These are phyloP conservation scores for Lactifluus hygrophoroides DNA, from an alignment of 768 basidiomycete species.

Conservation along the genomic window DNA sequence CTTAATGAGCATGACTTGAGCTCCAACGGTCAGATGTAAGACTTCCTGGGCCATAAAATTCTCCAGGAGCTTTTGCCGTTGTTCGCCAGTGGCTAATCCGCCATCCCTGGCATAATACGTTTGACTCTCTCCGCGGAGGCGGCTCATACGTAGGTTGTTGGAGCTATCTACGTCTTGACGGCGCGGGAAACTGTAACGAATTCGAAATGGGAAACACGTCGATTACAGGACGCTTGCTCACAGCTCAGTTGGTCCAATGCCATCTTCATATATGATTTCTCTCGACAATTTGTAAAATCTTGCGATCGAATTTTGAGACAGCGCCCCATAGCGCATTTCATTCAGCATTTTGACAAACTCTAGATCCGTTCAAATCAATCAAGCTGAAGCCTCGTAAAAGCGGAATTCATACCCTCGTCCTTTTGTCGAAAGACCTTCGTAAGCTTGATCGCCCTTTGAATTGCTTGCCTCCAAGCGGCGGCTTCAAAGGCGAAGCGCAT, in stretches of 20 bases:
- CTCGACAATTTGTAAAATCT: conserved; percentile 68
- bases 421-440: conserved; percentile 94
- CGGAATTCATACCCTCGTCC: conserved; percentile 58
- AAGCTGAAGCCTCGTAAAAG: conserved; percentile 3
- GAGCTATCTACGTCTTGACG: conserved; percentile 88
- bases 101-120: conserved; percentile 55
- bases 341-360: conserved; percentile 96
- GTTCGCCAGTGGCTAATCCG: conserved; percentile 43
- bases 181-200: conserved; percentile 64
- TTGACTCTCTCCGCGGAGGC: conserved; percentile 44
- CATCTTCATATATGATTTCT: conserved; percentile 67
- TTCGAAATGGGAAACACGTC: background rate
- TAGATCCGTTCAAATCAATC: conserved; percentile 25
- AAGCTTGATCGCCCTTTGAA: conserved; percentile 82
- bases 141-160: conserved; percentile 60
- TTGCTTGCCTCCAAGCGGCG: conserved; percentile 57
- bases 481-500: conserved; percentile 94
- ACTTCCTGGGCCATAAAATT: conserved; percentile 83
- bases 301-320: conserved; percentile 54
- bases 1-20: conserved; percentile 95
- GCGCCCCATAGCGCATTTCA: conserved; percentile 88
- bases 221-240: conserved; percentile 32
- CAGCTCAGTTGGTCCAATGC: conserved; percentile 86
- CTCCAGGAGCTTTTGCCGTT: conserved; percentile 67
- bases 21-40: conserved; percentile 65